A percentile compares a stretch with the other conserved stretches of the same genome.
phyloP scores from a whole-genome alignment of 176 grass and related monocot species.

The Cenchrus americanus region DNA sequence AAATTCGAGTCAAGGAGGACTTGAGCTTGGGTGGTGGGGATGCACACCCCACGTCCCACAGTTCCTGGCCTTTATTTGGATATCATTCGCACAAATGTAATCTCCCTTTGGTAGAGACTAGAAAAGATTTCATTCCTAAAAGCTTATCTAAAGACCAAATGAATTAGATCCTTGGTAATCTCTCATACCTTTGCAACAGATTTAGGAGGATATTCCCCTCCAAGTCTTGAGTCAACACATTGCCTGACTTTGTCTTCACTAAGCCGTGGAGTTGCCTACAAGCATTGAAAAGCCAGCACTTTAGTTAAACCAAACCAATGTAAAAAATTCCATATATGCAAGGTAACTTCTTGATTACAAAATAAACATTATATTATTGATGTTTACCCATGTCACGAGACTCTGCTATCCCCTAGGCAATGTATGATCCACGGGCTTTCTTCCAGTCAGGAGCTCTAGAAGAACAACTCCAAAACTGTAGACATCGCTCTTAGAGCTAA shows the following conservation, averaged over 20 bases:
- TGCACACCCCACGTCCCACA: too few relatives aligned
- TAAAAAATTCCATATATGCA: neutral
- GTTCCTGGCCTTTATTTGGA: neutral
- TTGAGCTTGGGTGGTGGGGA: neutral
- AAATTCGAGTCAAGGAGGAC: neutral
- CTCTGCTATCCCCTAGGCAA: conserved; percentile 64
- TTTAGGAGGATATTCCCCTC: conserved; percentile 59
- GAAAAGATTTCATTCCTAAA: neutral
- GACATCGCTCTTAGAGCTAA: conserved; percentile 65
- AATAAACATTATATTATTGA: neutral
- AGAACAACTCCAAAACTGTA: conserved; percentile 66
- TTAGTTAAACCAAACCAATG: neutral
- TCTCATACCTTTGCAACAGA: conserved; percentile 56
- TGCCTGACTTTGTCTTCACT: conserved; percentile 65
- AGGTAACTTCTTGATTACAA: conserved; percentile 7
- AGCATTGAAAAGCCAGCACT: conserved; percentile 1
- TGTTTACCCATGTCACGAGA: conserved; percentile 62
- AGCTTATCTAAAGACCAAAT: neutral
- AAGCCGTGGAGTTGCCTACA: conserved; percentile 57
- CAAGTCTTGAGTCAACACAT: conserved; percentile 59
- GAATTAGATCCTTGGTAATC: neutral
- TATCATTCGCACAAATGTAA: neutral
- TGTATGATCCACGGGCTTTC: conserved; percentile 64
- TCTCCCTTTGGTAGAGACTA: neutral
- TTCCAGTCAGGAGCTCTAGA: conserved; percentile 59